Conservation (phyloP, 176 grass and related monocot genomes). For the Juncus effusus region DNA sequence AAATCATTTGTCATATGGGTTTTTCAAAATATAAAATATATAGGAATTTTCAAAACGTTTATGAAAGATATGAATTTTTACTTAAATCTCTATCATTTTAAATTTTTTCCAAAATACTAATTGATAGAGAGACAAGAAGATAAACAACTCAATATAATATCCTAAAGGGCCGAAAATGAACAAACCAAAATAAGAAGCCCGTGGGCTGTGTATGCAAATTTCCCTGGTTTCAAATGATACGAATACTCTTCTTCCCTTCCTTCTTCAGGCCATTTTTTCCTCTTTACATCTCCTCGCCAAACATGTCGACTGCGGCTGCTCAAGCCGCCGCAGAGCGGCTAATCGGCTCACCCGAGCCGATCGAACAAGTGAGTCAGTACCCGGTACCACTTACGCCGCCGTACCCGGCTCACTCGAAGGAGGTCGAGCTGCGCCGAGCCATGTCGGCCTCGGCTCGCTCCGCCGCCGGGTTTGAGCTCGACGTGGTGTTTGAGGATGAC, state of each 20-base stretch:
- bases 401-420: slow-evolving; percentile 69
- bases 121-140: not conserved
- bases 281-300: not conserved
- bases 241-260: slow-evolving; percentile 33
- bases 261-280: not conserved
- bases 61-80: not conserved
- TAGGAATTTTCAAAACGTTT: not conserved
- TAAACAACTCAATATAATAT: not conserved
- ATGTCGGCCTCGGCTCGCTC: slow-evolving; percentile 67
- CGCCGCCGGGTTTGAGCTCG: slow-evolving; percentile 18
- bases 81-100: not conserved
- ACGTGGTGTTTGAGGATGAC: slow-evolving; percentile 71
- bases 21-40: no score
- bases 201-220: not conserved
- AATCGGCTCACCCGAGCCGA: not conserved
- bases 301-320: slow-evolving; percentile 1
- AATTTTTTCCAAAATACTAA: not conserved
- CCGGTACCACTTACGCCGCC: slow-evolving; percentile 70
- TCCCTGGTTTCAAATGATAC: slow-evolving; percentile 27
- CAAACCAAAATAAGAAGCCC: no score
- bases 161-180: no score
- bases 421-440: slow-evolving; percentile 75
- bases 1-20: no score
- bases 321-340: not conserved
- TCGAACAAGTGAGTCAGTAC: slow-evolving; percentile 7